Base-by-base conservation (phyloP, 768 basidiomycete species). In the Tulasnella sp. region DNA sequence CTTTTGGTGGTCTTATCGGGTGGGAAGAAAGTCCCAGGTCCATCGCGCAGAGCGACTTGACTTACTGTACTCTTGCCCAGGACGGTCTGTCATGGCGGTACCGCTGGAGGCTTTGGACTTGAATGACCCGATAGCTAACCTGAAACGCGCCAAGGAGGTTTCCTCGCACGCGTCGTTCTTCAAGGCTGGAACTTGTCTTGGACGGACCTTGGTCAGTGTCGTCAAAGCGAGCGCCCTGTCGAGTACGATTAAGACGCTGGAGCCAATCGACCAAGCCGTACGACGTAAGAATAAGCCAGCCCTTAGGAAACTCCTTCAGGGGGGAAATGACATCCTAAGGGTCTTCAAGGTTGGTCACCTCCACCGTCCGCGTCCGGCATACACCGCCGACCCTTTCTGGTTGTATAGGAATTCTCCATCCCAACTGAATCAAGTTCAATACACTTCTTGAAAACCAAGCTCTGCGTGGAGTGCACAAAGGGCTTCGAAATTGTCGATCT, bases 401-500 rank as follows among this genome's bases (percentile, higher is more conserved):
- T 24, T 14, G 24, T 82, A 4, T 84, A 98, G 96, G 97, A 99
- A 85, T 99, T 99, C 87, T 99, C 99, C 85, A 98, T 99, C 81
- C 97, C 98, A 0, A 96, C 98, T 18, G 97, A 99, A 85, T 97
- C 96, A 75, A 96, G 92, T 80, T 98, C 97, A 20, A 94, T 99
- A 34, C 97, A 98, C 86, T 98, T 97, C 88, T 89, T 99, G 83
- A 98, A 98, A 88, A 98, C 97, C 74, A 94, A 94, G 87, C 90
- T 99, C 83, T 99, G 98, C 85, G 95, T 99, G 18, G 98, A 97
- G 1, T 98, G 96, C 85, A 95, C 97, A 14, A 94, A 96, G 84
- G 98, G 98, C 24, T 99, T 99, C 85, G 98, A 99, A 87, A 99
- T 99, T 82, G 96, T 99, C 82, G 97, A 99, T 85, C 90, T 98